These are phyloP conservation scores for Lunularia cruciata DNA, from an alignment of 225 moss, liverwort and hornwort genomes.

Conservation along the genomic window DNA sequence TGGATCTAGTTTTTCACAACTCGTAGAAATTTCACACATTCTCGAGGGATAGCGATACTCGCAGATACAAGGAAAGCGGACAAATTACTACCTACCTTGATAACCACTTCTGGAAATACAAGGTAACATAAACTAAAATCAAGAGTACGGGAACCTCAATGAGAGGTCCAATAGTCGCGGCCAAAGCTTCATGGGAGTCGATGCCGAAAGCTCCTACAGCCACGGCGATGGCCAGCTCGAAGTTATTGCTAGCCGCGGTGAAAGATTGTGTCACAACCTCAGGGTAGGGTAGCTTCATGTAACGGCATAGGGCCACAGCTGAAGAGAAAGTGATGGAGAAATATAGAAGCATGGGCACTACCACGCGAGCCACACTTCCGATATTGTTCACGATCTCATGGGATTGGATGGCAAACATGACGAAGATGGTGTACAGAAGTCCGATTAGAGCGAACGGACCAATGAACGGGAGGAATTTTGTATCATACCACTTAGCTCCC, in stretches of 20 bases:
- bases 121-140: slow-evolving; percentile 59
- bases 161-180: slow-evolving; percentile 81
- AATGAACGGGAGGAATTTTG: slow-evolving; percentile 53
- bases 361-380: slow-evolving; percentile 57
- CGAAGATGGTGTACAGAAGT: slow-evolving; percentile 69
- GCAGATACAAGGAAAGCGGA: too few species aligned
- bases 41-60: too few species aligned
- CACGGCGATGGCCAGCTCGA: slow-evolving; percentile 73
- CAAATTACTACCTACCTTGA: too few species aligned
- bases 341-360: slow-evolving; percentile 65
- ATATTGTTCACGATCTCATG: slow-evolving; percentile 56
- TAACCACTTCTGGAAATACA: slow-evolving; percentile 44
- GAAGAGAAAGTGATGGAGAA: slow-evolving; percentile 65
- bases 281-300: slow-evolving; percentile 56
- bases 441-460: slow-evolving; percentile 63
- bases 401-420: slow-evolving; percentile 69
- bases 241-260: slow-evolving; percentile 69
- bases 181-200: slow-evolving; percentile 66
- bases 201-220: slow-evolving; percentile 90
- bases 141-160: slow-evolving; percentile 83
- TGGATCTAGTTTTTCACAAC: too few species aligned
- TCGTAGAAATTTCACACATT: too few species aligned
- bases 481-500: slow-evolving; percentile 65
- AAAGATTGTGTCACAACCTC: slow-evolving; percentile 71
- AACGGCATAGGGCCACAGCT: slow-evolving; percentile 40